These are phyloP conservation scores for Ophiostoma ulmi DNA, from an alignment of 2,329 filamentous ascomycete genomes.

Conservation along the genomic window DNA sequence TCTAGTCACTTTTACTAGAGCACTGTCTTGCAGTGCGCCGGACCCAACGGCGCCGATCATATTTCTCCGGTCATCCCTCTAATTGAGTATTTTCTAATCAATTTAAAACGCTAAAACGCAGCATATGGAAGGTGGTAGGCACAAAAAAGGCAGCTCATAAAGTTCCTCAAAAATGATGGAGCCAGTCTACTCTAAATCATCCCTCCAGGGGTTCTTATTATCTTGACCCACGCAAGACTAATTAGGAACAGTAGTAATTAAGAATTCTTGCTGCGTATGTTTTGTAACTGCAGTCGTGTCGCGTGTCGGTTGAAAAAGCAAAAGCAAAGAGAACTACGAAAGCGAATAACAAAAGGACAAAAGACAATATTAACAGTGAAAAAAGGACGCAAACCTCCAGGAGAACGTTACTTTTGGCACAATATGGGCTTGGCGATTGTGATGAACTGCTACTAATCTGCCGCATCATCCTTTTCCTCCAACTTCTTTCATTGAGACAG, in stretches of 20 bases:
- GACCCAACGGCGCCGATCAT: neutral
- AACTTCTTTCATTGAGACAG: neutral
- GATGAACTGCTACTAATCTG: neutral
- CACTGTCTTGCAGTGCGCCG: neutral
- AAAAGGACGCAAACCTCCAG: neutral
- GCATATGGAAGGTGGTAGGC: neutral
- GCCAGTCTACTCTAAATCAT: neutral
- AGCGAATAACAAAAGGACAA: neutral
- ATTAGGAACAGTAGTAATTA: neutral
- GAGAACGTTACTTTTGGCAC: neutral
- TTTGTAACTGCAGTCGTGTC: neutral
- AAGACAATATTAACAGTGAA: too few species aligned
- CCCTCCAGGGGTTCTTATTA: neutral
- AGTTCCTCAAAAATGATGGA: neutral
- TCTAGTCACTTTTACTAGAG: too few species aligned
- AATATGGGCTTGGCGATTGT: neutral
- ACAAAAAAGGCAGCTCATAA: neutral
- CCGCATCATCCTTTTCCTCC: neutral
- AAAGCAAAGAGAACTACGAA: neutral
- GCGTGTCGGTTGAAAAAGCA: neutral
- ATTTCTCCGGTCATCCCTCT: neutral
- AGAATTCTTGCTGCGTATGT: neutral
- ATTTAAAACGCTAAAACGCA: neutral
- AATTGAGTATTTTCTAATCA: neutral
- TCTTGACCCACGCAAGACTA: neutral